These are phyloP conservation scores for Torrubiella hemipterigena DNA, from an alignment of 2,329 filamentous ascomycete genomes.

Conservation along the genomic window DNA sequence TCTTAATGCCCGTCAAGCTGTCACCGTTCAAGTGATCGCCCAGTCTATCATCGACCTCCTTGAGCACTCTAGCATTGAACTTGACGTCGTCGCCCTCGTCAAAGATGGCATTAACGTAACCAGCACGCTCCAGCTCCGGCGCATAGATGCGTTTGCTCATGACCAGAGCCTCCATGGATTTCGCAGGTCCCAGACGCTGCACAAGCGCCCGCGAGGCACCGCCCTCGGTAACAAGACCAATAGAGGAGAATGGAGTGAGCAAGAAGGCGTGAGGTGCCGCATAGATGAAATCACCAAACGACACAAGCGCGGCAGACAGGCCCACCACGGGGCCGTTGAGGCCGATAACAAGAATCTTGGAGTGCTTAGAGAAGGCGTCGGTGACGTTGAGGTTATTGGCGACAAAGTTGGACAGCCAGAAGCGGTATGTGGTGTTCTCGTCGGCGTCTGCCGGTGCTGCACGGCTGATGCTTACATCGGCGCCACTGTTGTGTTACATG, in stretches of 20 bases:
- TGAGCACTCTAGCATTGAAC: slow-evolving; percentile 61
- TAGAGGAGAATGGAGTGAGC: slow-evolving; percentile 79
- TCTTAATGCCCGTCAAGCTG: slow-evolving; percentile 75
- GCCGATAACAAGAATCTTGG: slow-evolving; percentile 83
- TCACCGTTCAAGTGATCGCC: slow-evolving; percentile 70
- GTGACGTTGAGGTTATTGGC: slow-evolving; percentile 83
- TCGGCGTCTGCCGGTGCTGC: slow-evolving; percentile 20
- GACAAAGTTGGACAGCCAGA: slow-evolving; percentile 62
- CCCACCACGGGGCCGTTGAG: slow-evolving; percentile 89
- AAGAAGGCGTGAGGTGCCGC: slow-evolving; percentile 69
- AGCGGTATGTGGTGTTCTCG: slow-evolving; percentile 25
- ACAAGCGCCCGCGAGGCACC: slow-evolving; percentile 70
- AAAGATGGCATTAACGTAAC: slow-evolving; percentile 82
- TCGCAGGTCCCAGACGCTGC: slow-evolving; percentile 62
- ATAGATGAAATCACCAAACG: slow-evolving; percentile 89
- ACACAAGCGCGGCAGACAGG: slow-evolving; percentile 71
- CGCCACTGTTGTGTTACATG: slow-evolving; percentile 46
- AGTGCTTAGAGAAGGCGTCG: slow-evolving; percentile 82
- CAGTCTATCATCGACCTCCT: slow-evolving; percentile 69
- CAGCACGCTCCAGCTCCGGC: slow-evolving; percentile 60
- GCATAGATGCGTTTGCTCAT: slow-evolving; percentile 70
- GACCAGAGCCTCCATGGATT: slow-evolving; percentile 85
- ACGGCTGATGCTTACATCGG: slow-evolving; percentile 55
- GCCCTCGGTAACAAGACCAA: slow-evolving; percentile 85
- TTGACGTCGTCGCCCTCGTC: slow-evolving; percentile 49